phyloP scores from a whole-genome alignment of 257 asterid genomes.

The Petunia axillaris region DNA sequence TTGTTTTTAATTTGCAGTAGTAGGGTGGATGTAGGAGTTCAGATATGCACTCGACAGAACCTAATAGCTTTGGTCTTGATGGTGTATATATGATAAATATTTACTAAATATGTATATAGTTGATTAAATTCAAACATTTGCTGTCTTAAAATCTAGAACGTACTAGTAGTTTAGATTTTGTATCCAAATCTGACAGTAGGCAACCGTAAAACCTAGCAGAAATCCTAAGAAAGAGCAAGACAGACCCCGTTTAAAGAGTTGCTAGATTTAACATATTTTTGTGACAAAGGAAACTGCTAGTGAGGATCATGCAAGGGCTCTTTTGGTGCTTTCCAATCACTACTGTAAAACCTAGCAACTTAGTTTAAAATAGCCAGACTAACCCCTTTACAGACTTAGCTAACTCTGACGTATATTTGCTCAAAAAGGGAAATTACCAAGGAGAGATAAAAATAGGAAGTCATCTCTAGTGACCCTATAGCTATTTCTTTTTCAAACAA shows the following conservation, averaged over 20 bases:
- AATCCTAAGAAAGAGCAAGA: conserved; percentile 15
- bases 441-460: not conserved
- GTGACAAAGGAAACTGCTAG: not conserved
- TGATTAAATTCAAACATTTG: too few relatives aligned
- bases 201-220: not conserved
- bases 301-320: not conserved
- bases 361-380: not conserved
- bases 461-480: not conserved
- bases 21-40: too few relatives aligned
- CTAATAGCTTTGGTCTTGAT: too few relatives aligned
- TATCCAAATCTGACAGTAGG: too few relatives aligned
- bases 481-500: not conserved
- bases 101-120: too few relatives aligned
- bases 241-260: not conserved
- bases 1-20: too few relatives aligned
- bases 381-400: not conserved
- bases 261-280: not conserved
- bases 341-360: not conserved
- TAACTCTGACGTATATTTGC: not conserved
- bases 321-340: not conserved
- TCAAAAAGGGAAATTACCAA: not conserved
- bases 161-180: too few relatives aligned
- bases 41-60: too few relatives aligned
- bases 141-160: too few relatives aligned
- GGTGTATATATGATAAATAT: too few relatives aligned